Evolutionary conservation across 768 basidiomycete genomes (phyloP).

Genomic region (Guyanaporus albipodus): DNA sequence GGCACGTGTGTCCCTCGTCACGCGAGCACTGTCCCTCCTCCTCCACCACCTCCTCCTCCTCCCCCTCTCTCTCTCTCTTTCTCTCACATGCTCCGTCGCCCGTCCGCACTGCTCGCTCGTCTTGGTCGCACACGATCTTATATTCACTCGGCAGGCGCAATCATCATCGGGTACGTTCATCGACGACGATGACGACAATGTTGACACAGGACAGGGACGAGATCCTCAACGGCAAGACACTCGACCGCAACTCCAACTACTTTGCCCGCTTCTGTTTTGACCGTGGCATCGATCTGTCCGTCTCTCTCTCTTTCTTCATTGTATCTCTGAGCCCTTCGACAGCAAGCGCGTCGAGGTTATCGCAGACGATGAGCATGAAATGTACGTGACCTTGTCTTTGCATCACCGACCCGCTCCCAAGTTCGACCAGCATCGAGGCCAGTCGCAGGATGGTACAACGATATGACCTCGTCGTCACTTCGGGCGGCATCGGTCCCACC

Average conservation of each 20-base stretch:
- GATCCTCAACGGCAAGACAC: conserved; percentile 88
- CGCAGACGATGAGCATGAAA: conserved; percentile 85
- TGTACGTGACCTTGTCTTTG: conserved; percentile 38
- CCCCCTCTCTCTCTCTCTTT: background rate
- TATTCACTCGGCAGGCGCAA: conserved; percentile 54
- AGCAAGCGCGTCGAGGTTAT: conserved; percentile 91
- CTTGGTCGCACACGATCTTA: too few relatives aligned
- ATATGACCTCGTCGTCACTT: conserved; percentile 89
- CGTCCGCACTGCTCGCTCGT: too few relatives aligned
- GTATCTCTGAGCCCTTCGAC: background rate
- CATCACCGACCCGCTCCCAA: background rate
- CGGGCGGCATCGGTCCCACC: conserved; percentile 89
- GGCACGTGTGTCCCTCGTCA: too few relatives aligned
- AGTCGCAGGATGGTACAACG: conserved; percentile 72
- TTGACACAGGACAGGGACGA: conserved; percentile 57
- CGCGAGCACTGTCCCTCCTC: too few relatives aligned
- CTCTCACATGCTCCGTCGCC: background rate
- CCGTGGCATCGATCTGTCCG: conserved; percentile 75
- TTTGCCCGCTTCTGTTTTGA: conserved; percentile 90
- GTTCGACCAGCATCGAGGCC: conserved; percentile 65
- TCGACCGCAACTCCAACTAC: conserved; percentile 78
- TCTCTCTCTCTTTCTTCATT: background rate
- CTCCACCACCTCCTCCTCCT: too few relatives aligned
- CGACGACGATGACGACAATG: too few relatives aligned
- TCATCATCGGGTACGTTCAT: conserved; percentile 67